A percentile compares a stretch with the other conserved stretches of the same genome.
These are phyloP conservation scores for Ceratocystis papillata DNA, from an alignment of 2,329 filamentous ascomycete species.

Conservation along the genomic window DNA sequence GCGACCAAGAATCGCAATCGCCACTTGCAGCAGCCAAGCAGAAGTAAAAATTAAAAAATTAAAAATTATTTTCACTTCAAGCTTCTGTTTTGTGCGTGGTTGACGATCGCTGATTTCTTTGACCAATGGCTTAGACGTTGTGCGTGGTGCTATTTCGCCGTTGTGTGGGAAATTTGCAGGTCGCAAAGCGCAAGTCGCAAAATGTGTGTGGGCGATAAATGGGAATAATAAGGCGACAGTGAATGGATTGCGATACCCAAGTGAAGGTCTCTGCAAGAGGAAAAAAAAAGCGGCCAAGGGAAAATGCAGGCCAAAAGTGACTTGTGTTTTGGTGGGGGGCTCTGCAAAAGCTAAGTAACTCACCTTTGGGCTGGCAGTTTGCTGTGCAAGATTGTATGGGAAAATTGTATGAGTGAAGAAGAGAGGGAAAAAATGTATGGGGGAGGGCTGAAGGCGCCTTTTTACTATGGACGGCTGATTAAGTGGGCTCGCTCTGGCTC, in stretches of 20 bases:
- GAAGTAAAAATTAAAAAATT: not conserved
- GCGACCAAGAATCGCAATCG: not conserved
- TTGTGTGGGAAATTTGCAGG: not conserved
- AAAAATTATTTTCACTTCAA: not conserved
- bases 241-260: conserved; percentile 14
- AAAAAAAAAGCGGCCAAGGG: conserved; percentile 23
- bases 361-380: conserved; percentile 42
- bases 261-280: not conserved
- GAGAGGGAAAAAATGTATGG: conserved; percentile 47
- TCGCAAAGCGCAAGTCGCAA: not conserved
- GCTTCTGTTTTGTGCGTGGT: not conserved
- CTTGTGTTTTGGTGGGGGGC: conserved; percentile 27
- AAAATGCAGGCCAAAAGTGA: conserved; percentile 24
- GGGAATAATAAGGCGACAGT: not conserved
- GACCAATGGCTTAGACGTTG: no score
- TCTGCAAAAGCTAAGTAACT: conserved; percentile 40
- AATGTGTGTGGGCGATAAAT: not conserved
- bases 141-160: no score
- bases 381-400: conserved; percentile 43
- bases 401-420: conserved; percentile 52
- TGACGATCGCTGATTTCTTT: not conserved
- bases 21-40: not conserved
- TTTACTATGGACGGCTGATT: conserved; percentile 57
- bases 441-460: conserved; percentile 46
- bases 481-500: conserved; percentile 31